Evolutionary conservation across 2,329 filamentous ascomycete genomes (phyloP).

Genomic region (Nemania abortiva): DNA sequence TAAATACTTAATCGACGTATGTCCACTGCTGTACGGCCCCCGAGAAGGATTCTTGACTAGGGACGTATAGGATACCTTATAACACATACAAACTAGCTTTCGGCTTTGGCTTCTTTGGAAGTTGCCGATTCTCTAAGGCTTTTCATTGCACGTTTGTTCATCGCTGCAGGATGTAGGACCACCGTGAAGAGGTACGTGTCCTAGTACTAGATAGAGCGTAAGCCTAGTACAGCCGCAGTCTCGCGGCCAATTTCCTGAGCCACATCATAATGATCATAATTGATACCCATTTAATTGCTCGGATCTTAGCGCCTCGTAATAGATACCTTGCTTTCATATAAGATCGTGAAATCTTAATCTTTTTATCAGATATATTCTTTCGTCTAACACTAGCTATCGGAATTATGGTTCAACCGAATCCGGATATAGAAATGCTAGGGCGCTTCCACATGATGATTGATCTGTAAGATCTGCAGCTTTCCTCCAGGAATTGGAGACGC

Average conservation of each 20-base stretch:
- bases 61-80: not conserved
- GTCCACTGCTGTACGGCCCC: not conserved
- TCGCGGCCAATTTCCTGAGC: not conserved
- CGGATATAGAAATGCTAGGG: too few species aligned
- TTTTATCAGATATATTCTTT: too few species aligned
- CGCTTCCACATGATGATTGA: too few species aligned
- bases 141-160: conserved; percentile 20
- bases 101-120: conserved; percentile 16
- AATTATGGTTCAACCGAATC: too few species aligned
- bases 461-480: too few species aligned
- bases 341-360: too few species aligned
- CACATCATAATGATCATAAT: conserved; percentile 30
- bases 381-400: too few species aligned
- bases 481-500: too few species aligned
- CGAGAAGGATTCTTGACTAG: not conserved
- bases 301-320: not conserved
- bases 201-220: not conserved
- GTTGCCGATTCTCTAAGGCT: conserved; percentile 10
- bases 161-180: not conserved
- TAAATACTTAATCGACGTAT: not conserved
- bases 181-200: not conserved
- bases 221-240: not conserved
- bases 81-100: not conserved
- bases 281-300: conserved; percentile 34
- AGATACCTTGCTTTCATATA: too few species aligned